phyloP scores from a whole-genome alignment of 2,329 filamentous ascomycete species.

The Sporothrix dimorphospora region DNA sequence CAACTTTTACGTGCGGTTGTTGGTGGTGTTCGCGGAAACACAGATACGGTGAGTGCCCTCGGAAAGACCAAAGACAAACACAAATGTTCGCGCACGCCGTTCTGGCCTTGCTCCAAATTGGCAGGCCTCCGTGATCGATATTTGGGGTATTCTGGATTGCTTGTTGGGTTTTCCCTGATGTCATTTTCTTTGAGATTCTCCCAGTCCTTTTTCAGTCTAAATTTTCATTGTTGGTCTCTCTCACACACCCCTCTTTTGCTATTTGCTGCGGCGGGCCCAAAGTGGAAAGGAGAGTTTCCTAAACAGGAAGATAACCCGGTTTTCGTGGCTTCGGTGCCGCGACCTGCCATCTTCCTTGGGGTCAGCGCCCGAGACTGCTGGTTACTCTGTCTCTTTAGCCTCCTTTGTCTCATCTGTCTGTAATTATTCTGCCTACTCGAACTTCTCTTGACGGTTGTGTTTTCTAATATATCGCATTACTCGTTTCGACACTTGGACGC shows the following conservation, averaged over 20 bases:
- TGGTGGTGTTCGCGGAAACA: neutral
- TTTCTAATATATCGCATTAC: neutral
- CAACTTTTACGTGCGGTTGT: neutral
- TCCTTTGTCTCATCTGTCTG: too few relatives aligned
- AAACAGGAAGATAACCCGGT: constrained; percentile 15
- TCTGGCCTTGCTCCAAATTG: neutral
- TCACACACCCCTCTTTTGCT: neutral
- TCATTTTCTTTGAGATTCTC: neutral
- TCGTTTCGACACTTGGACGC: neutral
- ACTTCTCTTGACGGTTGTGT: too few relatives aligned
- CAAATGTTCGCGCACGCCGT: neutral
- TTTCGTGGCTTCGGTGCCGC: neutral
- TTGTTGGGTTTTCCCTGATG: too few relatives aligned
- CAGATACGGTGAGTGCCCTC: neutral
- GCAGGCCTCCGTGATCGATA: neutral
- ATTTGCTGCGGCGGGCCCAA: neutral
- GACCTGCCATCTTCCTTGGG: neutral
- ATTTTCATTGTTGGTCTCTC: neutral
- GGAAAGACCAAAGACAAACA: neutral
- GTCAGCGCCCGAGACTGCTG: neutral
- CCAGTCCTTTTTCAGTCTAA: neutral
- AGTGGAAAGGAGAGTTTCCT: constrained; percentile 16
- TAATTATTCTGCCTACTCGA: too few relatives aligned
- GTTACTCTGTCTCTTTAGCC: too few relatives aligned
- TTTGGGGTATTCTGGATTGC: neutral